Percentiles rank a stretch among this genome's conserved stretches.
Conservation (phyloP, 495 filamentous ascomycete species). For the Hypoxylon cercidicola region DNA sequence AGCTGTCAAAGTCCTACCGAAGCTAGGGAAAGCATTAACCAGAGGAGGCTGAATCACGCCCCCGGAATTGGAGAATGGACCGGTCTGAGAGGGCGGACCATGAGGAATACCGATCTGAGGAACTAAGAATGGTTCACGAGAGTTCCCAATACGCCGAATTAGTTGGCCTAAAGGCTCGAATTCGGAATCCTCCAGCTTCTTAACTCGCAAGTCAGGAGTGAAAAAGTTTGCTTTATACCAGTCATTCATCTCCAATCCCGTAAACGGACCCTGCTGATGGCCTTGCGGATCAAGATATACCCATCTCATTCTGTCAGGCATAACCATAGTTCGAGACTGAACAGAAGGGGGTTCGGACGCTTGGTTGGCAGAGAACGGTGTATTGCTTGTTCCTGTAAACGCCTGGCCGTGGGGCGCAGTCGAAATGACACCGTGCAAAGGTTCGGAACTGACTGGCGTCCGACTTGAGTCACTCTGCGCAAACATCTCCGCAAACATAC, state of each 20-base stretch:
- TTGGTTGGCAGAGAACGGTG: conserved; percentile 45
- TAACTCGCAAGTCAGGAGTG: conserved; percentile 90
- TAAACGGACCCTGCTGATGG: conserved; percentile 91
- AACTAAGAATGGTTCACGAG: conserved; percentile 94
- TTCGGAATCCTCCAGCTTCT: conserved; percentile 89
- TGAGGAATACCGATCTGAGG: conserved; percentile 95
- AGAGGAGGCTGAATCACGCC: conserved; percentile 91
- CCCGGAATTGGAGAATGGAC: conserved; percentile 59
- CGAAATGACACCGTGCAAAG: conserved; percentile 43
- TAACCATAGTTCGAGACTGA: conserved; percentile 93
- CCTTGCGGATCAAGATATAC: conserved; percentile 96
- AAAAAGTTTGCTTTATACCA: conserved; percentile 99
- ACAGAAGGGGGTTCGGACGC: conserved; percentile 68
- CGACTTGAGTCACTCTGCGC: conserved; percentile 50
- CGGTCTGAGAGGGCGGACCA: conserved; percentile 69
- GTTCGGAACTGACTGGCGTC: conserved; percentile 49
- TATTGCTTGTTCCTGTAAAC: conserved; percentile 48
- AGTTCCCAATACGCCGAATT: conserved; percentile 96
- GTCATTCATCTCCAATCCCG: conserved; percentile 97
- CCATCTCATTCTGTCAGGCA: conserved; percentile 99
- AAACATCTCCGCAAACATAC: conserved; percentile 67
- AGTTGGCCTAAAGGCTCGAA: conserved; percentile 97
- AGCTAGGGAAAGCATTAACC: conserved; percentile 91
- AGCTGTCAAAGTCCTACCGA: conserved; percentile 96
- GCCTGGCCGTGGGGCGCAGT: conserved; percentile 48